Evolutionary conservation across 2,329 filamentous ascomycete species (phyloP), one percentile per base, ranked within the genome.

Genomic region (Aspergillus ochraceoroseus): DNA sequence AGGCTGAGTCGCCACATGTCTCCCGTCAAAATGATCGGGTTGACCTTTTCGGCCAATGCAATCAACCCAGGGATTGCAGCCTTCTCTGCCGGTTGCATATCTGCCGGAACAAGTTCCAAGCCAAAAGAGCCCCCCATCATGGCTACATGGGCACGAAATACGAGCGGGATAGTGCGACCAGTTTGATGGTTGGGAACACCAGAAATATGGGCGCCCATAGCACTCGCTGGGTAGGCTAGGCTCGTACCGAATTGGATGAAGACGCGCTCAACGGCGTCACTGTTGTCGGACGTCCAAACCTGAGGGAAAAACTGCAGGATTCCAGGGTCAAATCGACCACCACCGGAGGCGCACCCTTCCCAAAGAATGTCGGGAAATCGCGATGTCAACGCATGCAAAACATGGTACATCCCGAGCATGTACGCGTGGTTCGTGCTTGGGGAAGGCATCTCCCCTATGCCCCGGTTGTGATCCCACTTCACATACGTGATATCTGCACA

Each of bases 101-200:
- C 66, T 0, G 62, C 63, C 0, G 79, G 80, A 52, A 82, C 70
- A 5, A 83, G 69, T 55, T 83, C 79, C 7, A 83, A 70, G 0
- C 80, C 80, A 49, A 83, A 83, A 0, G 76, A 80, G 2, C 79
- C 79, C 40, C 80, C 80, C 79, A 82, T 82, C 67, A 82, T 77
- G 4, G 80, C 80, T 0, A 83, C 79, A 40, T 82, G 79, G 0
- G 75, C 77, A 22, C 80, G 76, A 64, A 83, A 82, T 1, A 60
- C 58, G 8, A 83, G 68, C 0, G 78, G 72, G 1, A 74, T 74
- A 1, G 70, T 74, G 13, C 79, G 75, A 0, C 66, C 59, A 0
- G 77, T 80, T 22, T 76, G 61, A 5, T 73, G 70, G 48, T 82
- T 83, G 1, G 79, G 79, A 0, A 80, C 71, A 0, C 72, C 72